Evolutionary conservation across 2,329 filamentous ascomycete genomes (phyloP).

Genomic region (Aspergillus ruber): DNA sequence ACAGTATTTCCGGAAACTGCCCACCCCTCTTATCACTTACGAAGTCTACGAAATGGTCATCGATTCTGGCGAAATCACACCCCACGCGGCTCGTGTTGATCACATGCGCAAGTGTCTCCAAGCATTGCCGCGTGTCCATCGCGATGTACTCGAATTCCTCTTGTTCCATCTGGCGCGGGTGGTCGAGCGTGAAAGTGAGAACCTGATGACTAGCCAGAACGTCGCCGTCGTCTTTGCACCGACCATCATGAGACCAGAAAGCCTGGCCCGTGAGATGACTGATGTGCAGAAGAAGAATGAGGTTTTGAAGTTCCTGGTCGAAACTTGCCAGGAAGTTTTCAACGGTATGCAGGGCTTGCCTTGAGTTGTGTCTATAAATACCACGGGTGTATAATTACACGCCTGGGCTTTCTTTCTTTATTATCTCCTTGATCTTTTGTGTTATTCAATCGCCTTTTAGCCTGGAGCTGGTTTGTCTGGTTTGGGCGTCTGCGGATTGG

Average conservation of each 20-base stretch:
- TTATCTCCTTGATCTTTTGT: slow-evolving; percentile 2
- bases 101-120: slow-evolving; percentile 69
- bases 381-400: not conserved
- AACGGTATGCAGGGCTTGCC: slow-evolving; percentile 31
- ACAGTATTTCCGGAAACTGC: slow-evolving; percentile 93
- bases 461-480: slow-evolving; percentile 1
- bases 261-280: slow-evolving; percentile 87
- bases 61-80: slow-evolving; percentile 59
- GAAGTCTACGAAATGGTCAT: slow-evolving; percentile 86
- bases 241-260: slow-evolving; percentile 89
- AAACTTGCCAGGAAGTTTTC: slow-evolving; percentile 81
- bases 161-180: slow-evolving; percentile 90
- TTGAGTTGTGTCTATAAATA: not conserved
- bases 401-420: not conserved
- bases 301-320: slow-evolving; percentile 86
- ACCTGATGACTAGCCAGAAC: slow-evolving; percentile 95
- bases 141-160: slow-evolving; percentile 85
- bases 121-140: slow-evolving; percentile 73
- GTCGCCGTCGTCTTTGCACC: slow-evolving; percentile 95
- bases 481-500: not conserved
- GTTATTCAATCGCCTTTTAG: not conserved
- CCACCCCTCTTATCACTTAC: slow-evolving; percentile 81
- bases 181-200: slow-evolving; percentile 73
- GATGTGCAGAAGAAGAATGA: slow-evolving; percentile 92
- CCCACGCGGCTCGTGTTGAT: slow-evolving; percentile 60